These are phyloP conservation scores for Wickerhamiella bombiphila DNA, from an alignment of 805 yeast species.

Conservation along the genomic window DNA sequence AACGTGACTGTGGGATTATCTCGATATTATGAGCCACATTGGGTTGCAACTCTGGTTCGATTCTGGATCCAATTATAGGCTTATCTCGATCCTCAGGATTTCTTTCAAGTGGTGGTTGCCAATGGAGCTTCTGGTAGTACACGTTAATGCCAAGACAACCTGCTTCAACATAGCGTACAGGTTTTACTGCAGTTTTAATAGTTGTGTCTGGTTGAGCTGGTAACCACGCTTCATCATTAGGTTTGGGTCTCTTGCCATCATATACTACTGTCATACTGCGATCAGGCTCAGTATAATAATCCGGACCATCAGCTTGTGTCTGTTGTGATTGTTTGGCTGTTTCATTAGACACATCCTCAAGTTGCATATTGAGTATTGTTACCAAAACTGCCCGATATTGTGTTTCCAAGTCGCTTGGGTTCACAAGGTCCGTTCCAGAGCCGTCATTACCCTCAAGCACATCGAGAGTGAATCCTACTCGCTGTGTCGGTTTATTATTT, in stretches of 20 bases:
- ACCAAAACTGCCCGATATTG: not conserved
- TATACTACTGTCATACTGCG: not conserved
- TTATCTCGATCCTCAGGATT: constrained; percentile 20
- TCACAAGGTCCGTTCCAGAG: constrained; percentile 3
- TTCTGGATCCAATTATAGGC: too few species aligned
- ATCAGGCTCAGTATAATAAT: not conserved
- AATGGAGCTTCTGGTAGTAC: not conserved
- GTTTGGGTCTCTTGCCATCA: constrained; percentile 5
- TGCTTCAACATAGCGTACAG: constrained; percentile 1
- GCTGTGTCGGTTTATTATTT: constrained; percentile 23
- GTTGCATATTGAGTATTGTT: not conserved
- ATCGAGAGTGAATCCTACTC: constrained; percentile 27
- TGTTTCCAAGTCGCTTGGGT: not conserved
- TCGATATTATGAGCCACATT: too few species aligned
- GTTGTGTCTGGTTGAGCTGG: not conserved
- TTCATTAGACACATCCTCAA: not conserved
- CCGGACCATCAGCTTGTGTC: not conserved
- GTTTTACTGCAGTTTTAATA: not conserved
- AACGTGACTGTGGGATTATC: too few species aligned
- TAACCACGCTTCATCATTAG: not conserved
- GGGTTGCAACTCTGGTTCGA: too few species aligned
- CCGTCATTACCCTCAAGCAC: constrained; percentile 20
- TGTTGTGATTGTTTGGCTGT: not conserved
- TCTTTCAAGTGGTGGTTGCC: not conserved
- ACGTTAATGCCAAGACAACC: constrained; percentile 1